A percentile compares a stretch with the other conserved stretches of the same genome.
Conservation (phyloP, 1,284 basidiomycete species). For the Moesziomyces sp. region DNA sequence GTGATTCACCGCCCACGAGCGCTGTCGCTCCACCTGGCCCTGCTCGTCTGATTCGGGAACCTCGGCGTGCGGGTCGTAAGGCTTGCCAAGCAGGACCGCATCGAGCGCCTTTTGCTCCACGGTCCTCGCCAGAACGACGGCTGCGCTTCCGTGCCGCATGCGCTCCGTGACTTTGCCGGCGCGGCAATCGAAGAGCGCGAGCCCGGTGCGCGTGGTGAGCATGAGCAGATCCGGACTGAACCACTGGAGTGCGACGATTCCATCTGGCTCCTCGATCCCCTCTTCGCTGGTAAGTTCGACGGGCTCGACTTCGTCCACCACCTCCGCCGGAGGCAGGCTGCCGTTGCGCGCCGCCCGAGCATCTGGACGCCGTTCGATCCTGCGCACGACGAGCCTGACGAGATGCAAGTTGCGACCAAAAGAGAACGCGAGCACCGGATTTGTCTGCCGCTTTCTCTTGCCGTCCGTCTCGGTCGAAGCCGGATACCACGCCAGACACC, state of each 20-base stretch:
- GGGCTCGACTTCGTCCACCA: constrained; percentile 37
- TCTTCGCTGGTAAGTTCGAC: constrained; percentile 36
- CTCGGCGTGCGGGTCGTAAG: constrained; percentile 22
- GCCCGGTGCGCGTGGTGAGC: constrained; percentile 33
- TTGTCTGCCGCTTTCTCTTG: constrained; percentile 40
- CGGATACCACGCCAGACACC: constrained; percentile 60
- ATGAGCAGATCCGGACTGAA: constrained; percentile 67
- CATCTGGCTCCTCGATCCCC: constrained; percentile 56
- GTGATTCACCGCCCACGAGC: constrained; percentile 58
- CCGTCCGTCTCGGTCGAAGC: constrained; percentile 44
- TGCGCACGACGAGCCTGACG: constrained; percentile 44
- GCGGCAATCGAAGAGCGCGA: constrained; percentile 55
- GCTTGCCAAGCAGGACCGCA: constrained; percentile 28
- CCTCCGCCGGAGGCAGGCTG: background rate
- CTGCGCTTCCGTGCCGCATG: constrained; percentile 62
- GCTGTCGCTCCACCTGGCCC: background rate
- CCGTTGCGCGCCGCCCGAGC: constrained; percentile 3
- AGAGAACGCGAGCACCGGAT: constrained; percentile 58
- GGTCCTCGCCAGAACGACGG: constrained; percentile 61
- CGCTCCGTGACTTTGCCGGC: constrained; percentile 51
- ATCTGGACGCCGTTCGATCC: constrained; percentile 19
- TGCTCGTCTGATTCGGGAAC: constrained; percentile 1
- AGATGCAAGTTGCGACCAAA: constrained; percentile 54
- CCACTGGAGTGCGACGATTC: constrained; percentile 70
- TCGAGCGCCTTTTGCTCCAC: constrained; percentile 45